Evolutionary conservation across 1,139 yeast species (phyloP), one percentile per base, ranked within the genome.

Genomic region (Blastobotrys aristatus): DNA sequence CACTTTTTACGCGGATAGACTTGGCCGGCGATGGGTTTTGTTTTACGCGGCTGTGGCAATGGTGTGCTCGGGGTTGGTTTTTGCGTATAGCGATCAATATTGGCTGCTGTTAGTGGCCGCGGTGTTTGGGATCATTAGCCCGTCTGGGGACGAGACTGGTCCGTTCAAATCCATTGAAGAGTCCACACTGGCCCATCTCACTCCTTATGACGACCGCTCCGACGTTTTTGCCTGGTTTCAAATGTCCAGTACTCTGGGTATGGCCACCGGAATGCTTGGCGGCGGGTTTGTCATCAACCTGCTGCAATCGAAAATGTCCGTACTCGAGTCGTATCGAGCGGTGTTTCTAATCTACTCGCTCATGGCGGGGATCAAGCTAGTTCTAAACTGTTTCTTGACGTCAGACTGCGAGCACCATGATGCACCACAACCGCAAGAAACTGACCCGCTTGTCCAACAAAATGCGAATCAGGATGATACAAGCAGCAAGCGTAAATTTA

Each of bases 111-210:
- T 89, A 29, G 24, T 74, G 2, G 95, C 95, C 2, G 82, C 86
- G 1, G 70, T 75, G 4, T 52, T 80, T 44, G 87, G 87, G 33
- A 79, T 89, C 11, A 84, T 89, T 4, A 86, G 96, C 1, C 95
- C 96, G 0, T 80, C 90, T 33, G 96, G 96, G 14, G 92, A 84
- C 58, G 97, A 89, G 61, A 87, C 92, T 0, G 97, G 97, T 0
- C 97, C 97, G 0, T 89, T 89, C 66, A 84, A 86, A 60, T 80
- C 95, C 1, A 80, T 89, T 18, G 97, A 89, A 62, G 96, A 89
- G 62, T 84, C 95, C 0, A 76, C 86, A 27, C 72, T 89, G 49
- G 95, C 96, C 0, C 95, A 87, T 64, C 68, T 89, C 56, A 83
- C 95, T 0, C 79, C 83, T 0, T 74, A 74, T 43, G 73, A 72